Evolutionary conservation across 2,329 filamentous ascomycete genomes (phyloP), one percentile per base, ranked within the genome.

Genomic region (Botrytis deweyae): DNA sequence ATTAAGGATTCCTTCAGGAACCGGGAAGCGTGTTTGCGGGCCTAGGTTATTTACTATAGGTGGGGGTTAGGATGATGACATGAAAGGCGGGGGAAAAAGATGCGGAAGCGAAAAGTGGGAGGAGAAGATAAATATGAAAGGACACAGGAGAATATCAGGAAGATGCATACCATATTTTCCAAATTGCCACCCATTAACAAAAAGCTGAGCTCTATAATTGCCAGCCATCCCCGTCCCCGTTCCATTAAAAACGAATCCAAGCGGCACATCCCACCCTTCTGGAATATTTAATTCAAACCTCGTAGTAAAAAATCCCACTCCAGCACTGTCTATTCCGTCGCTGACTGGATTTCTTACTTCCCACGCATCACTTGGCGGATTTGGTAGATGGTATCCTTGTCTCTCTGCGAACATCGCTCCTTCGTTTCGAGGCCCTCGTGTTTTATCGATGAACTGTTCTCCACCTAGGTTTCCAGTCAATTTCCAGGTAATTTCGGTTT

Each of bases 111-210:
- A 36, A 20, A 66, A 52, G 18, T 14, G 29, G 22, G 20, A 22
- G n/a, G 18, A 65, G 9, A 16, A 2, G n/a, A 20, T 7, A 25
- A 46, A 62, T 3, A 18, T 18, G 3, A 65, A 4, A 18, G 33
- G 29, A 67, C 9, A 36, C 4, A 64, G 9, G 16, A 14, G 5
- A 20, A 22, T 22, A 12, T 22, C 25, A 29, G n/a, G 1, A 58
- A 58, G 6, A n/a, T 8, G 38, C 44, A 8, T 67, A 33, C 88
- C 75, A 75, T 87, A 90, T 79, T 90, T 90, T 5, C 88, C 89
- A 76, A 90, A 94, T 81, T 94, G 92, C 81, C 90, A 94, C 1
- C 92, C 92, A 78, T 94, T 94, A 61, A 94, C 89, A 78, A 88
- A 94, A 16, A 94, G 82, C 78, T 91, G 87, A 1, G 85, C 88